A percentile compares a stretch with the other conserved stretches of the same genome.
Conservation (phyloP, 768 basidiomycete genomes). For the Calvatia gigantea region DNA sequence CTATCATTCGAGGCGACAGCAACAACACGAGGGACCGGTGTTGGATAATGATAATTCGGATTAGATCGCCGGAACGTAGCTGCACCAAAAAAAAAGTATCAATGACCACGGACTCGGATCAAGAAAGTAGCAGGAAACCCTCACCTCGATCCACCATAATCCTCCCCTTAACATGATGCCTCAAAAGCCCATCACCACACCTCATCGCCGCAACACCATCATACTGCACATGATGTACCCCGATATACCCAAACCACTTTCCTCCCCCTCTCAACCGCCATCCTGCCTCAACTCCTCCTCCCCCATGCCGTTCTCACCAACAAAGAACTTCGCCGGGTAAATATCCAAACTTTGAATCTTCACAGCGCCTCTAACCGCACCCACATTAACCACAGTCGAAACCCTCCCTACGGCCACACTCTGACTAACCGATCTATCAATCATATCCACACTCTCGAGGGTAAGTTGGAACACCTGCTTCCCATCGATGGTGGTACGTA, state of each 20-base stretch:
- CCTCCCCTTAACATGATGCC: constrained; percentile 51
- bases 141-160: constrained; percentile 60
- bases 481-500: constrained; percentile 30
- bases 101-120: not conserved
- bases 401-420: constrained; percentile 38
- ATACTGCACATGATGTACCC: constrained; percentile 55
- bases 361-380: constrained; percentile 43
- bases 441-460: constrained; percentile 50
- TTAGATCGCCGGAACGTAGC: constrained; percentile 52
- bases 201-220: constrained; percentile 47
- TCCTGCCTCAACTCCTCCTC: constrained; percentile 26
- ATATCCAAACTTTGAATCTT: constrained; percentile 48
- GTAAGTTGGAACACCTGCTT: constrained; percentile 39
- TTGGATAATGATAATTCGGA: constrained; percentile 45
- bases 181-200: constrained; percentile 30
- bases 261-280: constrained; percentile 45
- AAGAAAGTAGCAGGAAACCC: constrained; percentile 13
- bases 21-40: constrained; percentile 25
- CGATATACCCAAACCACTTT: constrained; percentile 53
- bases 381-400: constrained; percentile 36
- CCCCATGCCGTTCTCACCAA: constrained; percentile 30
- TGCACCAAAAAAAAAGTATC: constrained; percentile 10
- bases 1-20: not conserved
- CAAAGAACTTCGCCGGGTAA: constrained; percentile 52
- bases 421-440: constrained; percentile 34